A percentile compares a stretch with the other conserved stretches of the same genome.
These are phyloP conservation scores for Aristolochia fimbriata DNA, from an alignment of 164 flowering plant genomes.

Conservation along the genomic window DNA sequence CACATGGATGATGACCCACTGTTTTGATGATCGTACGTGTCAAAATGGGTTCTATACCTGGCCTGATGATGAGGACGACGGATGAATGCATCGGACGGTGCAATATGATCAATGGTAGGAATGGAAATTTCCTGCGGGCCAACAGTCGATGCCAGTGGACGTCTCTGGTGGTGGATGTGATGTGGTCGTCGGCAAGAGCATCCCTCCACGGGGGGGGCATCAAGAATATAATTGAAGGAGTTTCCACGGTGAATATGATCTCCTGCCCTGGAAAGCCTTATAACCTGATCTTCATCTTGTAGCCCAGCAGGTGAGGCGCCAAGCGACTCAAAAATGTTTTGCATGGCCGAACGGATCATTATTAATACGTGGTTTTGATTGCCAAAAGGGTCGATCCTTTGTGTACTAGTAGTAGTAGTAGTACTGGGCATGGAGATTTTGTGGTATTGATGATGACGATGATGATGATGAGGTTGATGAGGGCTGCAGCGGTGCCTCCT, in stretches of 20 bases:
- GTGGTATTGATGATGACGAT: too few relatives aligned
- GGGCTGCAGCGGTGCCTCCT: not conserved
- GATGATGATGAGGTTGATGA: not conserved
- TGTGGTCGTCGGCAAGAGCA: conserved; percentile 2
- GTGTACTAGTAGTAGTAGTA: not conserved
- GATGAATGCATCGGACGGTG: not conserved
- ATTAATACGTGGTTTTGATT: not conserved
- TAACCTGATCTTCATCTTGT: not conserved
- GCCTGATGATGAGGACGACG: not conserved
- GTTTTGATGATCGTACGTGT: conserved; percentile 7
- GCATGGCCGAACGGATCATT: conserved; percentile 5
- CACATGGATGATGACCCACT: conserved; percentile 8
- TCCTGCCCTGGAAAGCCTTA: not conserved
- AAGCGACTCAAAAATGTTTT: not conserved
- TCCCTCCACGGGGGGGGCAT: too few relatives aligned
- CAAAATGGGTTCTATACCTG: conserved; percentile 3
- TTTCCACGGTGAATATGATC: not conserved
- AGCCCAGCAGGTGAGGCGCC: not conserved
- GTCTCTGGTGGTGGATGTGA: too few relatives aligned
- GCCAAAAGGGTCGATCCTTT: not conserved
- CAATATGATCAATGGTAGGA: not conserved
- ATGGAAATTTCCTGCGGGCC: not conserved
- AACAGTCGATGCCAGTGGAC: not conserved
- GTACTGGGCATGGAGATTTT: not conserved
- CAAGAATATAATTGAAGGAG: too few relatives aligned